Evolutionary conservation across 805 yeast genomes (phyloP).

Genomic region (Teunomyces atbi): DNA sequence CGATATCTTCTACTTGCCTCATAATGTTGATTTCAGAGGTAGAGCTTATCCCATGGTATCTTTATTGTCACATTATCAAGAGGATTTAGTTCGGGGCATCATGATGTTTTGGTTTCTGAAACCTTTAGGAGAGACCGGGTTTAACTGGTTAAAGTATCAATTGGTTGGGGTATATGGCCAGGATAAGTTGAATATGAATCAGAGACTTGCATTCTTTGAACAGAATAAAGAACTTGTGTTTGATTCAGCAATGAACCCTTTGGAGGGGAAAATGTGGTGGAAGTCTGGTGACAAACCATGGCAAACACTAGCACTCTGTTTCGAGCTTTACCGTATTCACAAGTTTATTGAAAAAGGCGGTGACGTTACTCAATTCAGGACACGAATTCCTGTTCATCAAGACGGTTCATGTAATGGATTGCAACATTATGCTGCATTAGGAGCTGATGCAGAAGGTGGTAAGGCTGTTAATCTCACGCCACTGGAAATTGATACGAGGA

Average conservation of each 20-base stretch:
- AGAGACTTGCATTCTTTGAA: slow-evolving; percentile 27
- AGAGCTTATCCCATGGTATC: slow-evolving; percentile 41
- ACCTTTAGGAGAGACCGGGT: slow-evolving; percentile 36
- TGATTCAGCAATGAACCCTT: slow-evolving; percentile 29
- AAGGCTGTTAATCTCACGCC: slow-evolving; percentile 38
- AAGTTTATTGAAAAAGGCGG: slow-evolving; percentile 16
- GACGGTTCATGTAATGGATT: slow-evolving; percentile 48
- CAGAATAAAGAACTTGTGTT: slow-evolving; percentile 19
- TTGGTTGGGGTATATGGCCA: slow-evolving; percentile 33
- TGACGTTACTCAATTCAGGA: slow-evolving; percentile 17
- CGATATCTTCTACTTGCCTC: slow-evolving; percentile 37
- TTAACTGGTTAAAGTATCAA: slow-evolving; percentile 39
- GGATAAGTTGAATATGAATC: slow-evolving; percentile 24
- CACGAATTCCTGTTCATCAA: slow-evolving; percentile 39
- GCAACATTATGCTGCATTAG: slow-evolving; percentile 46
- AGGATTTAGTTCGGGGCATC: slow-evolving; percentile 32
- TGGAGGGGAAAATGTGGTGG: slow-evolving; percentile 34
- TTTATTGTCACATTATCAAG: slow-evolving; percentile 32
- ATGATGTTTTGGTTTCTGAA: slow-evolving; percentile 38
- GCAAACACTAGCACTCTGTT: slow-evolving; percentile 36
- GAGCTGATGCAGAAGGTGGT: slow-evolving; percentile 36
- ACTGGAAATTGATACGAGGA: slow-evolving; percentile 12
- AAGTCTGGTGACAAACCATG: slow-evolving; percentile 37
- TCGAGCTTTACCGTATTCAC: slow-evolving; percentile 26
- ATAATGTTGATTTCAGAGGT: slow-evolving; percentile 40